Evolutionary conservation across 169 alveolate species (phyloP), one percentile per base, ranked within the genome.

Genomic region (Cryptosporidium sp.): DNA sequence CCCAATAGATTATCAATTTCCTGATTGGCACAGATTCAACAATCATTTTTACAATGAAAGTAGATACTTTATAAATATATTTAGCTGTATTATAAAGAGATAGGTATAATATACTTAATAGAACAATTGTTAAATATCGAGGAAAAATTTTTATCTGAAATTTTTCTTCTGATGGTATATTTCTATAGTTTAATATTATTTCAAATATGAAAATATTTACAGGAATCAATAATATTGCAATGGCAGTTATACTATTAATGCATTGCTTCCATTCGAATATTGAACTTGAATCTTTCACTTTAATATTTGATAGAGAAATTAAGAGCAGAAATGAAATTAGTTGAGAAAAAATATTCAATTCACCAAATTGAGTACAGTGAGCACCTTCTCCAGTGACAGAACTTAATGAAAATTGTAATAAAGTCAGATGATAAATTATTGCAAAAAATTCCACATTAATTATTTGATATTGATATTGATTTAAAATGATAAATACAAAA

Each of bases 301-400:
- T 43, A 41, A 80, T 6, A 37, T 62, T 80, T 21, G 59, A 35
- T 14, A 80, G 41, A 4, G 89, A 80, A 31, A 80, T 61, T 65
- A 80, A 14, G 26, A 80, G 65, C 23, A 48, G 55, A 58, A 41
- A 80, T 14, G 80, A 59, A 41, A 45, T 43, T 29, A 80, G 8
- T 62, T 80, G 89, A 10, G 89, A 80, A 43, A 65, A 43, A 21
- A 80, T 62, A 45, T 80, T 80, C 21, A 80, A 80, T 62, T 80
- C 89, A 35, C 89, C 75, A 48, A 80, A 80, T 45, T 62, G 55
- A 43, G 29, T 62, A 33, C 26, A 73, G n/a, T 80, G 37, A 8
- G 26, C 73, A 29, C 62, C 75, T 23, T 29, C 43, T 31, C 8
- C 23, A 2, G 10, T 37, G 0, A 37, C 31, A 16, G 21, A 10